Evolutionary conservation across 208 protist genomes (phyloP).

Genomic region (Kentomonas sorsogonicus): DNA sequence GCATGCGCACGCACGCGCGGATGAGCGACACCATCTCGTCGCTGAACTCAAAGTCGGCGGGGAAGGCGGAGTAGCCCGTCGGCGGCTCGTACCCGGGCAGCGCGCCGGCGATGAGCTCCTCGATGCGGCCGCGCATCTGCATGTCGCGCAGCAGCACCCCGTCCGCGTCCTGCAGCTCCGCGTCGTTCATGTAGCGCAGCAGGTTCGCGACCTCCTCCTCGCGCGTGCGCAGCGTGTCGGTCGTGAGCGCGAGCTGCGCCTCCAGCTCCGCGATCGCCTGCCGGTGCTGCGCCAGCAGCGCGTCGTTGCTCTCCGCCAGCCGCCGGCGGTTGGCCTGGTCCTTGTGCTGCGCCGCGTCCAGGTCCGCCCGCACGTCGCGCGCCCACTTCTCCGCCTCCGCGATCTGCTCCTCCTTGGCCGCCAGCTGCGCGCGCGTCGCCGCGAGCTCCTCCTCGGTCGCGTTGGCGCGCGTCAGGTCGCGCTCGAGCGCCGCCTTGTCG

Average conservation of each 20-base stretch:
- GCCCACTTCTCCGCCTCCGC: constrained; percentile 26
- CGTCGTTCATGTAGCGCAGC: constrained; percentile 35
- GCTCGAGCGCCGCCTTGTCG: constrained; percentile 45
- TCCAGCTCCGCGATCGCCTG: constrained; percentile 35
- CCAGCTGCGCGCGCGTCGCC: constrained; percentile 29
- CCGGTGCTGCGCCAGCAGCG: constrained; percentile 43
- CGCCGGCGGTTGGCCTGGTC: constrained; percentile 32
- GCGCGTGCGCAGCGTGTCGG: constrained; percentile 26
- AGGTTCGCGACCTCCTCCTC: constrained; percentile 52
- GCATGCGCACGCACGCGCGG: constrained; percentile 50
- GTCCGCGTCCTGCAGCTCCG: constrained; percentile 20
- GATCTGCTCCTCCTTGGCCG: constrained; percentile 33
- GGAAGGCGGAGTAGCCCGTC: constrained; percentile 46
- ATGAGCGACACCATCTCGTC: constrained; percentile 63
- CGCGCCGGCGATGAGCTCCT: constrained; percentile 39
- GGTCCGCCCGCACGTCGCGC: constrained; percentile 21
- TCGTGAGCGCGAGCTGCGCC: constrained; percentile 21
- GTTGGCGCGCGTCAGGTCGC: constrained; percentile 18
- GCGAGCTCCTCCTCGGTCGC: constrained; percentile 32
- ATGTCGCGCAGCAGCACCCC: constrained; percentile 20
- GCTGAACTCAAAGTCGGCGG: constrained; percentile 53
- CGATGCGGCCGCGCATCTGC: constrained; percentile 47
- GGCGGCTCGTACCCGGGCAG: constrained; percentile 28
- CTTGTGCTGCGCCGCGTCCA: constrained; percentile 25
- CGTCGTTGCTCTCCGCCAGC: constrained; percentile 38